Conservation (phyloP, 2,329 filamentous ascomycete species). For the Nigrospora osmanthi region DNA sequence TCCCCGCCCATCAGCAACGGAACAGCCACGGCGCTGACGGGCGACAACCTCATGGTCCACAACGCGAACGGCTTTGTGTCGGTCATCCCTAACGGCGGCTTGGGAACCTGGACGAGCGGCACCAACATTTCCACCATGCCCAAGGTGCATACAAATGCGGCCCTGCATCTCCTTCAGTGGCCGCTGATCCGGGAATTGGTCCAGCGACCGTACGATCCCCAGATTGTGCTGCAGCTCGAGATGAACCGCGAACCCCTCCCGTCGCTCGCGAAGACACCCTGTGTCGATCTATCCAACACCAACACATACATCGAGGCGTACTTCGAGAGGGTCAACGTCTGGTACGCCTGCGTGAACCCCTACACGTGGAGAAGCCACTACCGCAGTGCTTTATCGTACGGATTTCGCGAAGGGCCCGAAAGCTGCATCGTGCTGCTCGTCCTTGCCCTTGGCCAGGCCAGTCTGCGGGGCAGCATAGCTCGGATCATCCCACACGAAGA, state of each 20-base stretch:
- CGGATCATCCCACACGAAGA: constrained; percentile 60
- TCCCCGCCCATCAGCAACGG: constrained; percentile 60
- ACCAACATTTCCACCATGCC: constrained; percentile 79
- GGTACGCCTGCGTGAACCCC: constrained; percentile 81
- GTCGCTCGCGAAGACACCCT: constrained; percentile 54
- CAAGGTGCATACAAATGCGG: constrained; percentile 74
- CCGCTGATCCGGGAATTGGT: constrained; percentile 73
- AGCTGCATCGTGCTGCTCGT: constrained; percentile 78
- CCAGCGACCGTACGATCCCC: constrained; percentile 68
- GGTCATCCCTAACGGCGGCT: constrained; percentile 53
- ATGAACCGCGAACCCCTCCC: constrained; percentile 72
- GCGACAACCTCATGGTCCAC: constrained; percentile 45
- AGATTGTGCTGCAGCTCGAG: constrained; percentile 74
- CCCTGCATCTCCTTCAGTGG: constrained; percentile 71
- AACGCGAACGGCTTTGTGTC: constrained; percentile 40
- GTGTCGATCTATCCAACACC: constrained; percentile 67
- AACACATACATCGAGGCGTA: constrained; percentile 70
- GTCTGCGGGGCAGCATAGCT: constrained; percentile 68
- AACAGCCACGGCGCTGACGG: constrained; percentile 41
- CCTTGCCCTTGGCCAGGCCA: constrained; percentile 69
- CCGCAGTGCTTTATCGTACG: constrained; percentile 64
- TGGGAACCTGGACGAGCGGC: constrained; percentile 63
- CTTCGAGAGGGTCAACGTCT: constrained; percentile 74
- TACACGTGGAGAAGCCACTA: constrained; percentile 74
- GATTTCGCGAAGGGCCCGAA: constrained; percentile 71